Evolutionary conservation across 495 filamentous ascomycete species (phyloP).

Genomic region (Podospora sp.): DNA sequence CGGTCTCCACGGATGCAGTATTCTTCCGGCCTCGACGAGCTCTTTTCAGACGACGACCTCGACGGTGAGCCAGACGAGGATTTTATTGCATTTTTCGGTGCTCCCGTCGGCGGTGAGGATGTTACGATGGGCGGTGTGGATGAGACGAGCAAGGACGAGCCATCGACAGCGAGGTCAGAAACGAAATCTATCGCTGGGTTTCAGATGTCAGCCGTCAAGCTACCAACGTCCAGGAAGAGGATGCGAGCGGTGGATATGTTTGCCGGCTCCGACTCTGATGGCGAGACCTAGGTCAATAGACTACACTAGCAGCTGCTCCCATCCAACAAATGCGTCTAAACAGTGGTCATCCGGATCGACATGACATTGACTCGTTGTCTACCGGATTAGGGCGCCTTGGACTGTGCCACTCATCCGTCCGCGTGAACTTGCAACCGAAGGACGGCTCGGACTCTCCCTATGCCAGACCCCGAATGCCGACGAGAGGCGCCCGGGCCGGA

Average conservation of each 20-base stretch:
- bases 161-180: constrained; percentile 26
- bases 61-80: constrained; percentile 34
- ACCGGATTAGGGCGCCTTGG: background rate
- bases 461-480: background rate
- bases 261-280: constrained; percentile 62
- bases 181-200: constrained; percentile 29
- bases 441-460: background rate
- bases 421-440: background rate
- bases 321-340: background rate
- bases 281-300: constrained; percentile 27
- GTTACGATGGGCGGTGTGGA: constrained; percentile 22
- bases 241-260: constrained; percentile 95
- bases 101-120: constrained; percentile 15
- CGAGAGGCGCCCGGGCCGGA: background rate
- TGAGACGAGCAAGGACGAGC: constrained; percentile 28
- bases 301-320: background rate
- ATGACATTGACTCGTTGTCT: background rate
- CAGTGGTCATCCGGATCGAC: background rate
- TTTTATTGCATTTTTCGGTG: constrained; percentile 8
- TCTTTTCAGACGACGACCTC: constrained; percentile 33
- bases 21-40: constrained; percentile 29
- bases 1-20: constrained; percentile 26
- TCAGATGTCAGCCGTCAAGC: constrained; percentile 33
- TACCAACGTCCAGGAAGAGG: constrained; percentile 51
- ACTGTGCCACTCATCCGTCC: background rate